phyloP scores from a whole-genome alignment of 768 basidiomycete species.

The Hericium alpestre region DNA sequence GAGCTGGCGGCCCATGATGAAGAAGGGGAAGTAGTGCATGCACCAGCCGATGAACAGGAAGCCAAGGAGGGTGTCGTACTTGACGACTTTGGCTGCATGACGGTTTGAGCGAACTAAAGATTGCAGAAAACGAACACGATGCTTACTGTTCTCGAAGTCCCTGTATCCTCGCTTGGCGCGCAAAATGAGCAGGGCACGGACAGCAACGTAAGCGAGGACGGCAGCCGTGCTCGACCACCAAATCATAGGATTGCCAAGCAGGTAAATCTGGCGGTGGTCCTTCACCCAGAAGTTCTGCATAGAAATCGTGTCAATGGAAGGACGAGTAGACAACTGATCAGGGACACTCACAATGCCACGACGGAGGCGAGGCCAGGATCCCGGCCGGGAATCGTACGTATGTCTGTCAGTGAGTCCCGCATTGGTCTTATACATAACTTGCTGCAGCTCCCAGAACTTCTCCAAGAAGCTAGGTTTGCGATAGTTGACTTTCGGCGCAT shows the following conservation, averaged over 20 bases:
- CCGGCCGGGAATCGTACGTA: conserved; percentile 88
- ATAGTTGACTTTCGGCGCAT: conserved; percentile 84
- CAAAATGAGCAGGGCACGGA: conserved; percentile 74
- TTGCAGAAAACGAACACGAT: conserved; percentile 19
- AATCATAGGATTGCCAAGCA: conserved; percentile 87
- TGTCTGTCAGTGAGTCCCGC: conserved; percentile 93
- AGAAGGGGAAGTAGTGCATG: conserved; percentile 94
- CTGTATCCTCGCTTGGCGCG: conserved; percentile 84
- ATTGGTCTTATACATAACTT: conserved; percentile 96
- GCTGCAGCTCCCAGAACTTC: conserved; percentile 87
- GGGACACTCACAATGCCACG: conserved; percentile 77
- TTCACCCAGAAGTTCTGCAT: conserved; percentile 95
- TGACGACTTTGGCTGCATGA: conserved; percentile 69
- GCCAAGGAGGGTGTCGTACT: conserved; percentile 83
- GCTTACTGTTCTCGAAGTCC: conserved; percentile 81
- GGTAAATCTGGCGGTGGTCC: conserved; percentile 90
- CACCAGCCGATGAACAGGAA: conserved; percentile 91
- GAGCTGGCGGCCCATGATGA: conserved; percentile 91
- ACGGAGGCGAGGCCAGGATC: conserved; percentile 79
- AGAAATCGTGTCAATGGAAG: not conserved
- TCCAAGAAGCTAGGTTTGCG: conserved; percentile 75
- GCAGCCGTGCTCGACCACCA: conserved; percentile 83
- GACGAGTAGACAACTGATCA: not conserved
- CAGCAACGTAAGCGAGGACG: conserved; percentile 52
- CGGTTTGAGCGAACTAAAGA: not conserved